A percentile compares a stretch with the other conserved stretches of the same genome.
These are phyloP conservation scores for Penicillium macrosclerotiorum DNA, from an alignment of 495 filamentous ascomycete genomes.

Conservation along the genomic window DNA sequence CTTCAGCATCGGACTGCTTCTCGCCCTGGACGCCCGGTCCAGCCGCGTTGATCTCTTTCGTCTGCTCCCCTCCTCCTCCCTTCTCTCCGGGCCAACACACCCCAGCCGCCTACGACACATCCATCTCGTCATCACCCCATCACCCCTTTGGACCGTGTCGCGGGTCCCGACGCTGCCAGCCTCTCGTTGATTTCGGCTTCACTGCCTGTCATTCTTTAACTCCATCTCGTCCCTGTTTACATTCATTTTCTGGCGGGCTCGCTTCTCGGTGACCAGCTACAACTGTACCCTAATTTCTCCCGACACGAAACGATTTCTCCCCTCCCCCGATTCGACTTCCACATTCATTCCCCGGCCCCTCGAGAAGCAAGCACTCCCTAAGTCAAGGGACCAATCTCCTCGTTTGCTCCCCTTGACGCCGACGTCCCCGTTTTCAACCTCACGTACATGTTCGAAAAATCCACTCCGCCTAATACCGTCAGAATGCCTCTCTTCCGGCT, in stretches of 20 bases:
- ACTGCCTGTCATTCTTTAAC: conserved; percentile 29
- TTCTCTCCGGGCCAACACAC: no score
- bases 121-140: not conserved
- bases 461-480: conserved; percentile 25
- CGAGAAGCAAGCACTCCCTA: no score
- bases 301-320: no score
- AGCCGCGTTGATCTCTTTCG: conserved; percentile 23
- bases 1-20: conserved; percentile 13
- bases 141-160: conserved; percentile 28
- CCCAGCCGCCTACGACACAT: conserved; percentile 2
- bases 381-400: no score
- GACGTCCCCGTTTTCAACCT: conserved; percentile 1
- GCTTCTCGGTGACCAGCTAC: conserved; percentile 5
- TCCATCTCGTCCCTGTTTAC: not conserved
- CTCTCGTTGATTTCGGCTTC: conserved; percentile 33
- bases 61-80: conserved; percentile 4
- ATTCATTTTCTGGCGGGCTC: conserved; percentile 1
- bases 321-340: no score
- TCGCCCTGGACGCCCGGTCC: conserved; percentile 27
- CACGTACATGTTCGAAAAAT: conserved; percentile 41
- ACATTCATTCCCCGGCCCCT: no score
- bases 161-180: conserved; percentile 37
- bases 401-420: no score
- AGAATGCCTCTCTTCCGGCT: conserved; percentile 47
- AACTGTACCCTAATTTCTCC: conserved; percentile 10